Evolutionary conservation across 148 eudicot species (phyloP).

Genomic region (Fallopia convolvulus): DNA sequence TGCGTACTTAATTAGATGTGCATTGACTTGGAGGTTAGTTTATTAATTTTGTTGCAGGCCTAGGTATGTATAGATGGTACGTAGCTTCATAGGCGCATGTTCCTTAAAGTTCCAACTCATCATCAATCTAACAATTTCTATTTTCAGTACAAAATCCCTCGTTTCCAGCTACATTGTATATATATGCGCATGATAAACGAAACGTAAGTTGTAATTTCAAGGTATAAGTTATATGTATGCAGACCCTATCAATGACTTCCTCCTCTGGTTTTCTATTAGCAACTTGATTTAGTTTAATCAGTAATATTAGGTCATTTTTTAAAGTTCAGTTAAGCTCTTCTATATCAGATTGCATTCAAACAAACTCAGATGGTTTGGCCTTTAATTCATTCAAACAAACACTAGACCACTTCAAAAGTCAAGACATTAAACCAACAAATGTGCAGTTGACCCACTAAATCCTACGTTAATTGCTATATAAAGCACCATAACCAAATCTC

Average conservation of each 20-base stretch:
- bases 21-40: not conserved
- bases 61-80: not conserved
- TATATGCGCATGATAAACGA: not conserved
- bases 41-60: not conserved
- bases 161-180: not conserved
- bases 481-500: not conserved
- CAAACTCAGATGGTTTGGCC: not conserved
- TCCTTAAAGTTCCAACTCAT: not conserved
- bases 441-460: not conserved
- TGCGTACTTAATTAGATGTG: not conserved
- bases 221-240: not conserved
- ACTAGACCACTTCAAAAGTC: not conserved
- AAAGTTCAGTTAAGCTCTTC: not conserved
- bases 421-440: not conserved
- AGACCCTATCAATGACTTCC: not conserved
- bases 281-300: not conserved
- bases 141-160: not conserved
- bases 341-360: too few species aligned
- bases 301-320: not conserved
- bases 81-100: not conserved
- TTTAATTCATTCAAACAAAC: not conserved
- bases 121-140: not conserved
- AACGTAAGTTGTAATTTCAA: slow-evolving; percentile 1
- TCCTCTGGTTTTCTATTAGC: not conserved
- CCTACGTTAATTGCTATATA: not conserved